These are phyloP conservation scores for Fusarium musae DNA, from an alignment of 2,329 filamentous ascomycete genomes.

Conservation along the genomic window DNA sequence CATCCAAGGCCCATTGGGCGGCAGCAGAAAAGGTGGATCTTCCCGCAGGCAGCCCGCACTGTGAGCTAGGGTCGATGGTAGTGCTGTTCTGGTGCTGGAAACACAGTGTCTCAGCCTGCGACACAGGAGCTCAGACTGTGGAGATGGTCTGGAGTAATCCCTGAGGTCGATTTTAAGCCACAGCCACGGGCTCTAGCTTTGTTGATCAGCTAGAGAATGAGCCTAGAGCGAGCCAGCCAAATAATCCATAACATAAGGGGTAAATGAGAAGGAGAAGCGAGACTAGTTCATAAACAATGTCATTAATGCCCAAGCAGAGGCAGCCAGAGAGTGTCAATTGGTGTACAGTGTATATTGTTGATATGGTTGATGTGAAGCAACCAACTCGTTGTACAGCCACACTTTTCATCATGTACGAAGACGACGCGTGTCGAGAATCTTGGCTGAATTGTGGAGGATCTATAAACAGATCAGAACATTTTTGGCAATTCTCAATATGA, in stretches of 20 bases:
- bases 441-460: neutral
- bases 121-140: slow-evolving; percentile 32
- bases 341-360: slow-evolving; percentile 19
- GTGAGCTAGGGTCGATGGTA: slow-evolving; percentile 18
- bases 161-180: slow-evolving; percentile 21
- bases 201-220: slow-evolving; percentile 23
- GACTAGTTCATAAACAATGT: slow-evolving; percentile 3
- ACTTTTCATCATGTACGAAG: slow-evolving; percentile 8
- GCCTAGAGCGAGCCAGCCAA: slow-evolving; percentile 24
- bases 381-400: slow-evolving; percentile 31
- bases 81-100: neutral
- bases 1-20: slow-evolving; percentile 38
- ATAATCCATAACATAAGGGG: slow-evolving; percentile 26
- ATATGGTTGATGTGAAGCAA: neutral
- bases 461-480: neutral
- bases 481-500: neutral
- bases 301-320: slow-evolving; percentile 20
- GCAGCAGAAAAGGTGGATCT: slow-evolving; percentile 32
- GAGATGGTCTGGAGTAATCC: slow-evolving; percentile 27
- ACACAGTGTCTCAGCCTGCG: slow-evolving; percentile 34
- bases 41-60: slow-evolving; percentile 22
- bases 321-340: neutral
- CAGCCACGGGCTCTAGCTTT: slow-evolving; percentile 32
- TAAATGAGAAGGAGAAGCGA: slow-evolving; percentile 40
- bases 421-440: slow-evolving; percentile 25